Conservation (phyloP, 2,329 filamentous ascomycete genomes). For the Aspergillus pseudoterreus region DNA sequence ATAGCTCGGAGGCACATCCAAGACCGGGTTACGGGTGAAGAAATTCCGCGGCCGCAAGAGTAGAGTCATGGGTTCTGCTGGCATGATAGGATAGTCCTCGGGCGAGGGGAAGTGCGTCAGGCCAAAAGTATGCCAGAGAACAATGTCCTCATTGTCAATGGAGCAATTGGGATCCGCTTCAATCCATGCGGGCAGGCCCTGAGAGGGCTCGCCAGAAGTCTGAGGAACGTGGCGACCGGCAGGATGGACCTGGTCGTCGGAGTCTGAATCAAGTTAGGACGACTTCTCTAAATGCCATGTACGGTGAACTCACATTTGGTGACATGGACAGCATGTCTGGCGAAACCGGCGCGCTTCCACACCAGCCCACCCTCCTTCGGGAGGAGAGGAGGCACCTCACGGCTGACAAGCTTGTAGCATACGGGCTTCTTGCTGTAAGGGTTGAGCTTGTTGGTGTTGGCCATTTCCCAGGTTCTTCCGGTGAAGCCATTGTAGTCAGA, state of each 20-base stretch:
- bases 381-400: conserved; percentile 73
- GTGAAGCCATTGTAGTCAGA: conserved; percentile 80
- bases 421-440: conserved; percentile 80
- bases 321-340: conserved; percentile 80
- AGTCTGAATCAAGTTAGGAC: conserved; percentile 49
- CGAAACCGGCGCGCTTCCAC: conserved; percentile 87
- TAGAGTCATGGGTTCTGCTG: conserved; percentile 77
- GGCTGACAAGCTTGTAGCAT: conserved; percentile 83
- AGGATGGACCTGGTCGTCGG: conserved; percentile 77
- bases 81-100: conserved; percentile 92
- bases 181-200: conserved; percentile 73
- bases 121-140: conserved; percentile 93
- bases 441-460: conserved; percentile 79
- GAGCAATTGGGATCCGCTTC: conserved; percentile 57
- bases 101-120: conserved; percentile 84
- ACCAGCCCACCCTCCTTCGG: conserved; percentile 79
- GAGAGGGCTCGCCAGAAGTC: conserved; percentile 73
- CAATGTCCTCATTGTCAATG: conserved; percentile 79
- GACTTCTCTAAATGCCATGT: neutral
- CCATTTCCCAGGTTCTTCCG: conserved; percentile 84
- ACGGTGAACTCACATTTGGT: conserved; percentile 67
- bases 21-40: conserved; percentile 72
- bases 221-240: conserved; percentile 85
- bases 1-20: conserved; percentile 78
- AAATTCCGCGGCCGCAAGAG: conserved; percentile 77